Base-by-base conservation (phyloP, 179 eudicot species). In the Nepenthes alata region DNA sequence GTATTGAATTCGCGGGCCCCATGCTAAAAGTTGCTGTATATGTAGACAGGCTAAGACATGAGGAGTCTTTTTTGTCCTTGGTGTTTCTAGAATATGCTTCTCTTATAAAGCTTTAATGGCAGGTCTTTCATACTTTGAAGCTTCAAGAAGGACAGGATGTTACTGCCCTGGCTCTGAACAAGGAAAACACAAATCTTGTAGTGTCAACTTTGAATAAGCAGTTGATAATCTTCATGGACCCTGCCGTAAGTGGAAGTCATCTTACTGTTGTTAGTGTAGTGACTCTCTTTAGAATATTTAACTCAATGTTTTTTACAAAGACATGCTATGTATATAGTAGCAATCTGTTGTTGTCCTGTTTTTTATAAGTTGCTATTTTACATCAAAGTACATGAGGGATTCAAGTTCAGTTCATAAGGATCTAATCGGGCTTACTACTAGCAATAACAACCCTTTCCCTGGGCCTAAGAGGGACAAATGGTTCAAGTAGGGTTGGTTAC, bases 181-280 rank as follows among this genome's bases (percentile, higher is more conserved):
- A 84, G 60, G 99, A 94, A 61, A 79, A 83, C 75, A 87, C 99
- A 37, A 90, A 90, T 80, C 94, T 94, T 66, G 66, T 94, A 78
- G 91, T 94, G 58, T 90, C 99, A 38, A 94, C 99, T 49, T 79
- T 74, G 59, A 75, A 94, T 76, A 90, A 78, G 65, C 86, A 90
- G 71, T 72, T 94, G 82, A 83, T 83, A 61, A 70, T 94, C 71
- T 94, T 85, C 79, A 87, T 97, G 9, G 97, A 94, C 75, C 99
- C 99, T 57, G 82, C 89, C 41, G 99, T 94, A 84, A 85, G 99
- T 80, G 35, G 35, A 37, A 53, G 5, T 58, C 53, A 11, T 35
- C 37, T 35, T 0, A 10, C 13, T 35, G 12, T 37, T 56, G 38
- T 60, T 37, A 3, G 2, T 61, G 10, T 63, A 47, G 34, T 7